Evolutionary conservation across 768 basidiomycete species (phyloP), one percentile per base, ranked within the genome.

Genomic region (Leccinellum luteum): DNA sequence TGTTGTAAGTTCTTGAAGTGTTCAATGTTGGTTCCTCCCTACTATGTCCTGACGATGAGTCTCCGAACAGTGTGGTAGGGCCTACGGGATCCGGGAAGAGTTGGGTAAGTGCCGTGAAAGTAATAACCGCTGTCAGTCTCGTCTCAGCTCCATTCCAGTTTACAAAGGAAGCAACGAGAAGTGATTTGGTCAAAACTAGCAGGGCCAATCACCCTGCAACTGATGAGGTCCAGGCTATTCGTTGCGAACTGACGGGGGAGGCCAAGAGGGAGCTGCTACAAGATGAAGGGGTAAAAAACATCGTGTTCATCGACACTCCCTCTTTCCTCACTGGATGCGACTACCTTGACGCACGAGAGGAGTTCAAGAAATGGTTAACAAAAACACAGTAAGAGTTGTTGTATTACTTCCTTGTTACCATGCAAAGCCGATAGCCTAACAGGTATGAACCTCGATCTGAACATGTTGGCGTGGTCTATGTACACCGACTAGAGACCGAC

Each of bases 301-400:
- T 67, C 17, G 60, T 69, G 15, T 63, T 68, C 23, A 43, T 67
- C 17, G 67, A 68, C 35, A 67, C 63, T 0, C 67, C 67, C 19
- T 68, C 66, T 1, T 68, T 66, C 31, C 51, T 55, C 45, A 66
- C 65, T 2, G 65, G 23, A 31, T 48, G 41, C 4, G 31, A 51
- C 13, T 13, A 49, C 15, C 48, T 32, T 4, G 52, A 66, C 44
- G 51, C 64, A 12, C 32, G 25, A 15, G 15, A 32, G 12, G 54
- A 57, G 58, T 23, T 69, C 2, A 7, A 3, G 0, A n/a, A 27
- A 9, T 63, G 64, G 61, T 3, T 59, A 1, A 10, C 10, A 1
- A 25, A 10, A 31, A 45, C 41, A 48, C 17, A 13, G 64, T 56
- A 28, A 45, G 50, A 13, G 19, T 27, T 9, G 2, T 38, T 28